Conservation (phyloP, 139 green algal genomes). For the Nannochloris sp. region DNA sequence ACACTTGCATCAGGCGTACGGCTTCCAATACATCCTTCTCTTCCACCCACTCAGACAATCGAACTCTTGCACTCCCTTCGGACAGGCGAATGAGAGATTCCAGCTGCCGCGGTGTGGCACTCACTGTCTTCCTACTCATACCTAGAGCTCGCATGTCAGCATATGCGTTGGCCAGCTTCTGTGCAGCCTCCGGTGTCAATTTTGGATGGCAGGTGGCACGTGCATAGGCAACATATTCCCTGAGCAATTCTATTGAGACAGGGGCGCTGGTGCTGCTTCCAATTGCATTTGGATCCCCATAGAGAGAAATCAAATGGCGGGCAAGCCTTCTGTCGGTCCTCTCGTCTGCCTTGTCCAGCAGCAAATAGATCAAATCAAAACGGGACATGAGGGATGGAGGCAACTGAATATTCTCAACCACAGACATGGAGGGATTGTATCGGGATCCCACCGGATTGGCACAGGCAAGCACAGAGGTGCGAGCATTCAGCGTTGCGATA, state of each 20-base stretch:
- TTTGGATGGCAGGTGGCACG: slow-evolving; percentile 58
- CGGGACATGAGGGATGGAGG: slow-evolving; percentile 89
- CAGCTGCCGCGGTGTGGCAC: slow-evolving; percentile 91
- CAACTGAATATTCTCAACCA: slow-evolving; percentile 97
- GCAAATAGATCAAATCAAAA: slow-evolving; percentile 94
- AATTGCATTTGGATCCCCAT: slow-evolving; percentile 40
- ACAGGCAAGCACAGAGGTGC: slow-evolving; percentile 70
- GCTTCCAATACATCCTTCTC: slow-evolving; percentile 42
- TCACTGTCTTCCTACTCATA: slow-evolving; percentile 57
- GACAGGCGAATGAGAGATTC: slow-evolving; percentile 90
- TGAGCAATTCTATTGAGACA: slow-evolving; percentile 54
- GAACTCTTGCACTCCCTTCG: slow-evolving; percentile 64
- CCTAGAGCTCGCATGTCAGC: slow-evolving; percentile 69
- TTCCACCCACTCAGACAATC: slow-evolving; percentile 31
- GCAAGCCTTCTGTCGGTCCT: slow-evolving; percentile 75
- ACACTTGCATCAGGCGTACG: slow-evolving; percentile 71
- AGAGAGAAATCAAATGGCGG: slow-evolving; percentile 81
- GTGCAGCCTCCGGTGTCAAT: slow-evolving; percentile 63
- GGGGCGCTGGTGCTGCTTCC: slow-evolving; percentile 10
- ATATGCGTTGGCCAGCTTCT: slow-evolving; percentile 72
- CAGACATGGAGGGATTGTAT: slow-evolving; percentile 79
- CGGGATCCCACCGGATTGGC: slow-evolving; percentile 68
- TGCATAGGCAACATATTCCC: slow-evolving; percentile 85
- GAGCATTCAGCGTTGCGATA: slow-evolving; percentile 93
- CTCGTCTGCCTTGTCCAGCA: slow-evolving; percentile 83